Evolutionary conservation across 2,329 filamentous ascomycete species (phyloP).

Genomic region (Hypoxylon sp.): DNA sequence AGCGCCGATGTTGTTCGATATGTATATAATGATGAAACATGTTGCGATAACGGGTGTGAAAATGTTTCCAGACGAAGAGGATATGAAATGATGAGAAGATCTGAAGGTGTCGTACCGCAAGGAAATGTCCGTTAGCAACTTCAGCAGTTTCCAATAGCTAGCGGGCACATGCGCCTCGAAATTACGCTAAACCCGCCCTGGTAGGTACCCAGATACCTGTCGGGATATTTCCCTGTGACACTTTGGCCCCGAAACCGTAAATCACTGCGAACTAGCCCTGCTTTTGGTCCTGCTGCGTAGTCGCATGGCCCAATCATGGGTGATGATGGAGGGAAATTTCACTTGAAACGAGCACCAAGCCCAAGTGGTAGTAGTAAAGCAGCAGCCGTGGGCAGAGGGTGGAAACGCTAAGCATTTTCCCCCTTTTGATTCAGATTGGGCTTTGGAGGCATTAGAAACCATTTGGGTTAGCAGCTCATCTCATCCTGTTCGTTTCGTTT

Average conservation of each 20-base stretch:
- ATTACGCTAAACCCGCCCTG: background rate
- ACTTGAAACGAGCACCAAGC: slow-evolving; percentile 36
- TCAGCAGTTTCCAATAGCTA: background rate
- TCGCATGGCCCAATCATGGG: slow-evolving; percentile 32
- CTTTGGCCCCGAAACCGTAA: slow-evolving; percentile 29
- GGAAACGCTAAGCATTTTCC: slow-evolving; percentile 3
- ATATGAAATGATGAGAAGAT: background rate
- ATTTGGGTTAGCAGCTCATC: slow-evolving; percentile 37
- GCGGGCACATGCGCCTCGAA: slow-evolving; percentile 2
- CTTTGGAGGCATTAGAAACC: slow-evolving; percentile 21
- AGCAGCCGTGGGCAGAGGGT: slow-evolving; percentile 19
- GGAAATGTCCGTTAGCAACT: background rate
- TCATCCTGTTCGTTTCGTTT: slow-evolving; percentile 15
- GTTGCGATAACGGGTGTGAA: background rate
- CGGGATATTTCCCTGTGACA: slow-evolving; percentile 40
- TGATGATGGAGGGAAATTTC: slow-evolving; percentile 14
- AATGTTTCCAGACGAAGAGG: no score
- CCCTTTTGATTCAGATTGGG: slow-evolving; percentile 31
- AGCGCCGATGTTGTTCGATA: background rate
- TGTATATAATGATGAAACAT: background rate
- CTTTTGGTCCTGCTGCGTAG: slow-evolving; percentile 10
- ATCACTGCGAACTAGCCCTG: slow-evolving; percentile 31
- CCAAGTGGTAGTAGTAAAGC: slow-evolving; percentile 14
- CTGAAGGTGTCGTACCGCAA: background rate
- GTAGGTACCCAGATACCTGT: slow-evolving; percentile 9